A percentile compares a stretch with the other conserved stretches of the same genome.
These are phyloP conservation scores for Chlamydomonas urium DNA, from an alignment of 139 green algal genomes.

Conservation along the genomic window DNA sequence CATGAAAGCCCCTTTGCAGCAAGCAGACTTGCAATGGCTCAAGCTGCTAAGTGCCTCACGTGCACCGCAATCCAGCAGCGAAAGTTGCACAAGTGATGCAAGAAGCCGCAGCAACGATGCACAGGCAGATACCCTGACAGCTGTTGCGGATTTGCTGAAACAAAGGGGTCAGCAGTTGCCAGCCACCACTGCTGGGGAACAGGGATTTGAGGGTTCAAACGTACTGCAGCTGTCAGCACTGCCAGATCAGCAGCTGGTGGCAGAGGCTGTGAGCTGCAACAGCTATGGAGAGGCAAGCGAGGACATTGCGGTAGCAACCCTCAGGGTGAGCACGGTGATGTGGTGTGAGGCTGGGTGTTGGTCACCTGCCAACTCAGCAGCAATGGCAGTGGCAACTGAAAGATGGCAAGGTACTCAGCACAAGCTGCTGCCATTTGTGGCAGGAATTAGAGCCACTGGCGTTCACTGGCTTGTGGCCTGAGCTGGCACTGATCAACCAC, in stretches of 20 bases:
- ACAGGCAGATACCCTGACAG: neutral
- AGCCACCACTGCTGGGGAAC: neutral
- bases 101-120: neutral
- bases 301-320: neutral
- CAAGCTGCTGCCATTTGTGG: neutral
- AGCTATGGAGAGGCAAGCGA: slow-evolving; percentile 7
- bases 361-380: neutral
- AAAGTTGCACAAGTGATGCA: neutral
- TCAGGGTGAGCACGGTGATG: neutral
- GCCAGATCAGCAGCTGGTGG: neutral
- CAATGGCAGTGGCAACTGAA: neutral
- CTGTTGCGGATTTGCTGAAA: neutral
- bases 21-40: neutral
- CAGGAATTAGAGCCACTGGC: slow-evolving; percentile 8
- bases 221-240: neutral
- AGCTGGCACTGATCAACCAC: slow-evolving; percentile 40
- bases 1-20: neutral
- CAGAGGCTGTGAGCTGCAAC: slow-evolving; percentile 10
- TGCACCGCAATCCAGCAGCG: too few relatives aligned
- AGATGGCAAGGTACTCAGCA: neutral
- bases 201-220: neutral
- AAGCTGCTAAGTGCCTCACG: neutral
- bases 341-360: neutral
- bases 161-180: neutral
- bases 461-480: slow-evolving; percentile 37